Evolutionary conservation across 176 grass and related monocot genomes (phyloP), one percentile per base, ranked within the genome.

Genomic region (Puya raimondii): DNA sequence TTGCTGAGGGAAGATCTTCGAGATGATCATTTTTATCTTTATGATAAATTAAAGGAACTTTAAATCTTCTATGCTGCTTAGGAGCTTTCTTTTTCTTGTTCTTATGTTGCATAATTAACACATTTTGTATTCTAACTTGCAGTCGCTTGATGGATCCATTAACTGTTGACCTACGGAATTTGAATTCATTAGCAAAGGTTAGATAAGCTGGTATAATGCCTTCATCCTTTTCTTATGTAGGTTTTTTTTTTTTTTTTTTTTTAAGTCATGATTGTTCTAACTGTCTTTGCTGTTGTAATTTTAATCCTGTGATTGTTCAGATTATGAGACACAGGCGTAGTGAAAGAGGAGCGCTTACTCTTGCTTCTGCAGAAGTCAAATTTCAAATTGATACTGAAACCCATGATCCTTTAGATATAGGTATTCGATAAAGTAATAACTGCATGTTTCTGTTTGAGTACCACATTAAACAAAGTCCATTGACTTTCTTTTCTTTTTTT

Each of bases 301-400:
- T 17, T 59, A 15, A 17, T 59, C 15, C 4, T 59, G 7, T 68
- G 29, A 42, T 48, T 79, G 66, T 71, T 26, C 52, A 97, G 93
- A 90, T 90, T 67, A 97, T 97, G 93, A 88, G 89, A 58, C 63
- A 92, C 68, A 70, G 86, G 22, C 79, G 93, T 81, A 82, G 76
- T 79, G 82, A 97, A 48, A 97, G 93, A 81, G 93, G 93, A 15
- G 93, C 89, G 49, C 80, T 97, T 27, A 97, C 93, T 77, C 89
- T 97, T 79, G 93, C 93, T 90, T 97, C 93, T 49, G 82, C 93
- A 26, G 93, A 97, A 87, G 93, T 97, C 76, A 97, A 97, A 79
- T 97, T 97, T 48, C 81, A 97, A 81, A 97, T 92, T 54, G 93
- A 97, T 54, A 97, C 89, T 75, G 93, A 97, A 89, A 97, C 93